phyloP scores from a whole-genome alignment of 1,139 yeast genomes.

The Taiozyma onychis region DNA sequence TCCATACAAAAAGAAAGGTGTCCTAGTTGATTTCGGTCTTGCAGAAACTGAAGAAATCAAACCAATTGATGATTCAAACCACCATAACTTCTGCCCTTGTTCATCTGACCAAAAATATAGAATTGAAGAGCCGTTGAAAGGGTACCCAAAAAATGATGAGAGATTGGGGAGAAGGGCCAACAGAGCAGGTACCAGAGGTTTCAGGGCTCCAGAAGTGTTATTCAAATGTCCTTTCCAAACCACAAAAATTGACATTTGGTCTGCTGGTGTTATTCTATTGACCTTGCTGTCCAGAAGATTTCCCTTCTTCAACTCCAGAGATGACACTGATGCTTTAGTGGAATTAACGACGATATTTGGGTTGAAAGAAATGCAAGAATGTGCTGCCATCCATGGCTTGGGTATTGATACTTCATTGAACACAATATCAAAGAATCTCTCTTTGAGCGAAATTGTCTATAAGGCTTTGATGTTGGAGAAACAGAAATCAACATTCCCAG shows the following conservation, averaged over 20 bases:
- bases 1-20: constrained; percentile 35
- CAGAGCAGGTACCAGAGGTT: constrained; percentile 92
- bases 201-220: constrained; percentile 77
- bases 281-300: constrained; percentile 71
- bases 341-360: constrained; percentile 89
- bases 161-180: constrained; percentile 91
- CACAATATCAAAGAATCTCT: constrained; percentile 22
- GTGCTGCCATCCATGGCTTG: constrained; percentile 84
- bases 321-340: constrained; percentile 85
- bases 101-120: constrained; percentile 3
- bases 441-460: constrained; percentile 16
- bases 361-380: constrained; percentile 58
- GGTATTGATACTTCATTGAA: constrained; percentile 61
- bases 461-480: constrained; percentile 26
- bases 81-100: constrained; percentile 27
- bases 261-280: constrained; percentile 69
- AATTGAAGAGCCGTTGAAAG: constrained; percentile 33
- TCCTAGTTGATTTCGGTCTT: constrained; percentile 24
- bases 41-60: constrained; percentile 21
- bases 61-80: constrained; percentile 14
- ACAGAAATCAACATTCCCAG: constrained; percentile 30
- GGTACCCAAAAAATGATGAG: constrained; percentile 75
- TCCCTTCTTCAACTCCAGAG: constrained; percentile 88
- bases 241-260: constrained; percentile 75
- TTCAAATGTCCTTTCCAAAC: constrained; percentile 47